phyloP scores from a whole-genome alignment of 495 filamentous ascomycete genomes.

The Penicillium maclennaniae region DNA sequence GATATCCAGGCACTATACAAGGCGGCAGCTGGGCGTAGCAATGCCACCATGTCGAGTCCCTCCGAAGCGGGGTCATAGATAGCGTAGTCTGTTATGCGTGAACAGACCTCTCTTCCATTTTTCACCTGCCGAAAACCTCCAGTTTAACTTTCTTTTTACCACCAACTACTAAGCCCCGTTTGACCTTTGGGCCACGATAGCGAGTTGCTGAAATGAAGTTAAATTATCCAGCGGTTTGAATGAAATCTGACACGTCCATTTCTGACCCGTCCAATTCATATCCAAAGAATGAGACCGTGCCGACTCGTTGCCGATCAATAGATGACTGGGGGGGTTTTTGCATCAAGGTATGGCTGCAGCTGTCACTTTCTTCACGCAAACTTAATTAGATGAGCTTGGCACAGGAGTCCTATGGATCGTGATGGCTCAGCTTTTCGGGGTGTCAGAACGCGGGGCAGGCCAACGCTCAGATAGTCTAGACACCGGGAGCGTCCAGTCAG shows the following conservation, averaged over 20 bases:
- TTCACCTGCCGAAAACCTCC: background rate
- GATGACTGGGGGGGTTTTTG: background rate
- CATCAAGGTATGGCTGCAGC: constrained; percentile 5
- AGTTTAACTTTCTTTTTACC: too few species aligned
- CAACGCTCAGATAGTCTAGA: background rate
- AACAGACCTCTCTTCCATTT: background rate
- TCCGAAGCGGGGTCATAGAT: background rate
- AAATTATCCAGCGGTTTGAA: background rate
- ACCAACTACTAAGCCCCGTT: too few species aligned
- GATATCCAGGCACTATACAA: constrained; percentile 59
- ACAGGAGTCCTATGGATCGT: constrained; percentile 5
- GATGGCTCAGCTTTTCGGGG: background rate
- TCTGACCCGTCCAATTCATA: background rate
- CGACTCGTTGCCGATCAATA: background rate
- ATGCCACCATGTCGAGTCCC: constrained; percentile 3
- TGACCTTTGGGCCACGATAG: background rate
- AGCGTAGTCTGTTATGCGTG: background rate
- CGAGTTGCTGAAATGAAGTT: background rate
- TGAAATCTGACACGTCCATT: background rate
- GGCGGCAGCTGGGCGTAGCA: constrained; percentile 38
- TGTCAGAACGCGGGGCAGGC: constrained; percentile 6
- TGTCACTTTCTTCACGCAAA: constrained; percentile 20
- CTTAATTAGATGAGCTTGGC: constrained; percentile 14
- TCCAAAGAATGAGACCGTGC: background rate
- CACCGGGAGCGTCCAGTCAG: background rate